These are phyloP conservation scores for Mycotypha africana DNA, from an alignment of 371 early-diverging fungal genomes.

Conservation along the genomic window DNA sequence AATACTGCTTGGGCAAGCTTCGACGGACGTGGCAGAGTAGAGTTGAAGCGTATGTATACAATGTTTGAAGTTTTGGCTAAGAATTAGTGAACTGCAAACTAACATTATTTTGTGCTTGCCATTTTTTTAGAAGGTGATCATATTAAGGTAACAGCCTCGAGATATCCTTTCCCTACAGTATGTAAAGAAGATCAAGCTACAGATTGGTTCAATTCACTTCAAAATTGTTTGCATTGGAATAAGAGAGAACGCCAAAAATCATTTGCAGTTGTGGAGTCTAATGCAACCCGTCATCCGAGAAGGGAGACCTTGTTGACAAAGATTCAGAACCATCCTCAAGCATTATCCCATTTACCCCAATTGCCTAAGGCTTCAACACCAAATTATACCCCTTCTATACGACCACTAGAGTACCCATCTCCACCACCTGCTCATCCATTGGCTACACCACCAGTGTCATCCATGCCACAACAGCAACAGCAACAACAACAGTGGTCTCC, in stretches of 20 bases:
- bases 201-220: conserved; percentile 82
- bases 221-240: conserved; percentile 80
- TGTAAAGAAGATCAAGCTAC: conserved; percentile 71
- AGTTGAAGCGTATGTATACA: conserved; percentile 74
- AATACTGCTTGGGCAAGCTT: conserved; percentile 86
- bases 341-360: conserved; percentile 1
- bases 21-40: conserved; percentile 88
- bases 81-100: too few relatives aligned
- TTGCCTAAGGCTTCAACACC: not conserved
- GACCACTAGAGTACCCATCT: too few relatives aligned
- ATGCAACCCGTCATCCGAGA: conserved; percentile 1
- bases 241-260: conserved; percentile 75
- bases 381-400: not conserved
- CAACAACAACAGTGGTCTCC: not conserved
- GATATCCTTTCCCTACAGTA: conserved; percentile 85
- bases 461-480: not conserved
- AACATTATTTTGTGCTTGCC: too few relatives aligned
- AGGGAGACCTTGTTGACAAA: not conserved
- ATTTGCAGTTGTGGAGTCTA: conserved; percentile 47
- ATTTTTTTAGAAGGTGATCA: conserved; percentile 69
- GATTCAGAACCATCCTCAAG: not conserved
- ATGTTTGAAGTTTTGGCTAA: too few relatives aligned
- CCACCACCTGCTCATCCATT: too few relatives aligned
- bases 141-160: conserved; percentile 80
- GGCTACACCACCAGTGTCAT: conserved; percentile 2